Percentiles rank a stretch among this genome's conserved stretches.
phyloP scores from a whole-genome alignment of 2,329 filamentous ascomycete species.

The Cladosporium sp. region DNA sequence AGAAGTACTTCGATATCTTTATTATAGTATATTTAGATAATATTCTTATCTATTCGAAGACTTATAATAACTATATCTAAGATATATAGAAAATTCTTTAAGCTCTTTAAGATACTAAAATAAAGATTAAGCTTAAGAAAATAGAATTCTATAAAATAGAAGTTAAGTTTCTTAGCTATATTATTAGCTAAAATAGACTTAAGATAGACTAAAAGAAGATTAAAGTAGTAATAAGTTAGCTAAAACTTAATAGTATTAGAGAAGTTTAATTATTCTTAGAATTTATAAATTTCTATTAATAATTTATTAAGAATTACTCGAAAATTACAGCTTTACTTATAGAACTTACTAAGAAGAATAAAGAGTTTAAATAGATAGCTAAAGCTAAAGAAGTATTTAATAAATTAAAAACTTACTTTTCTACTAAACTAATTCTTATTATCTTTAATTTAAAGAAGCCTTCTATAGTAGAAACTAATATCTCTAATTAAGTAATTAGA shows the following conservation, averaged over 20 bases:
- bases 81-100: neutral
- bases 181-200: conserved; percentile 25
- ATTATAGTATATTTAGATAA: conserved; percentile 22
- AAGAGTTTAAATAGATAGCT: neutral
- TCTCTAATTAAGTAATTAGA: conserved; percentile 11
- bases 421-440: conserved; percentile 5
- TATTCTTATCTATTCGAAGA: conserved; percentile 22
- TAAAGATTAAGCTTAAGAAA: conserved; percentile 19
- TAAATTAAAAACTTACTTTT: neutral
- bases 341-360: neutral
- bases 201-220: conserved; percentile 26
- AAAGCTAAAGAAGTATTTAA: neutral
- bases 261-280: neutral
- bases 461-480: conserved; percentile 2
- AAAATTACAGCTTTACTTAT: conserved; percentile 2
- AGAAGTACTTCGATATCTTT: conserved; percentile 21
- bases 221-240: conserved; percentile 19
- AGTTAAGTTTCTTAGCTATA: conserved; percentile 29
- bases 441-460: neutral
- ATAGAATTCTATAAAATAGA: conserved; percentile 27
- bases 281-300: neutral
- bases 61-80: neutral
- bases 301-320: conserved; percentile 1
- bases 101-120: neutral
- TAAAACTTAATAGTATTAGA: neutral